phyloP scores from a whole-genome alignment of 2,329 filamentous ascomycete species.

The Trichoderma sp. region DNA sequence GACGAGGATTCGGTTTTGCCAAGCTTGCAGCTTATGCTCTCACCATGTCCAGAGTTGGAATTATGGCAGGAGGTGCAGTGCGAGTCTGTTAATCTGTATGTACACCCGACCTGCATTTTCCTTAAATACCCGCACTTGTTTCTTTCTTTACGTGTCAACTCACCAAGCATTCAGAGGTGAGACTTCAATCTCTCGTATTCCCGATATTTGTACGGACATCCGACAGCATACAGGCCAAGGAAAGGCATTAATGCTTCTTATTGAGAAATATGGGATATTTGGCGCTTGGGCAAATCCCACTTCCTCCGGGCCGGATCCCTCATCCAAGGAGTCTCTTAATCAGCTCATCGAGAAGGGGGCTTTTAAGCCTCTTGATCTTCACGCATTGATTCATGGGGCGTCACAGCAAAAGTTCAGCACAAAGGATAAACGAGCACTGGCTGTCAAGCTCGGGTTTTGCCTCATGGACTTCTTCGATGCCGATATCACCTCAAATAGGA shows the following conservation, averaged over 20 bases:
- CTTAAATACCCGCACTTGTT: not conserved
- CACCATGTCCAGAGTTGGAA: not conserved
- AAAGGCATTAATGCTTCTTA: not conserved
- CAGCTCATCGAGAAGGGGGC: conserved; percentile 16
- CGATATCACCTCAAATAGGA: conserved; percentile 5
- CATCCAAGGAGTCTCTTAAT: conserved; percentile 12
- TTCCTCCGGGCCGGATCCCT: not conserved
- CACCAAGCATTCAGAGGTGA: not conserved
- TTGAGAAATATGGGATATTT: not conserved
- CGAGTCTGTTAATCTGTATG: not conserved
- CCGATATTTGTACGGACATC: not conserved
- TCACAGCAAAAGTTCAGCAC: not conserved
- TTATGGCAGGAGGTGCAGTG: not conserved
- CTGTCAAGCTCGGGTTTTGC: conserved; percentile 17
- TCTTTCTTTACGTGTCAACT: not conserved
- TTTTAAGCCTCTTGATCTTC: not conserved
- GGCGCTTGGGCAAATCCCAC: not conserved
- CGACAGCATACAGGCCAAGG: not conserved
- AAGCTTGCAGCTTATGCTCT: not conserved
- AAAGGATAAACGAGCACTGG: conserved; percentile 14
- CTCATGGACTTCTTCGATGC: conserved; percentile 21
- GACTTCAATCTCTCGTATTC: not conserved
- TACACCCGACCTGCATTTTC: not conserved
- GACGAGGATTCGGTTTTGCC: not conserved
- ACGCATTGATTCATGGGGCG: not conserved